Base-by-base conservation (phyloP, 2,329 filamentous ascomycete species). In the Tolypocladium nubicola region DNA sequence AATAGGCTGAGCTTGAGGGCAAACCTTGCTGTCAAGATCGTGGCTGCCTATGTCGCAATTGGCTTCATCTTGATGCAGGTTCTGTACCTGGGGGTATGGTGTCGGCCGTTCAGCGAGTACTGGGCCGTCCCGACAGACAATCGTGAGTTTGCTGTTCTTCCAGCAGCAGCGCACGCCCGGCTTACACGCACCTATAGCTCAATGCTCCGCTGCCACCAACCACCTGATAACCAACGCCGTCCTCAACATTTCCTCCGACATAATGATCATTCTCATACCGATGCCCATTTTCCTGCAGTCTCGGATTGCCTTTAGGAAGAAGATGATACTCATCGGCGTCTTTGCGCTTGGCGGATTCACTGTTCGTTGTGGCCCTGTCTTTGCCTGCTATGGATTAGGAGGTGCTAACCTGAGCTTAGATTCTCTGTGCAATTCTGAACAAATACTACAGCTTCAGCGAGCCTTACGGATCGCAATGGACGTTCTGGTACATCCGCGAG, bases 211-310 rank as follows among this genome's bases (percentile, higher is more conserved):
- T 0, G 76, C 79, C 2, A 73, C 77, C 19, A 73, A 82, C 63
- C 84, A 84, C 62, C 74, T 83, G 13, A 83, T 84, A 54, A 78
- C 79, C 19, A 82, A 85, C 58, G 77, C 79, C 1, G 73, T 76
- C 4, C 77, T 86, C 64, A 86, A 86, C 62, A 78, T 85, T 53
- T 77, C 79, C 2, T 83, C 81, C 33, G 83, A 86, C 61, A 41
- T 84, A 2, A 75, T 81, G 70, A 84, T 86, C 65, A 77, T 86
- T 35, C 64, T 75, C 4, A 77, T 86, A 23, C 81, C 82, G 1
- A 73, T 85, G 60, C 81, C 82, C 2, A 61, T 79, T 33, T 72
- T 85, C 33, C 61, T 79, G 13, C 74, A 74, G 33, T 75, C 82
- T 1, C 74, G 76, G 52, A 70, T 85, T 2, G 70, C 74, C 7